Base-by-base conservation (phyloP, 202 grass and related monocot species). In the Musa balbisiana region DNA sequence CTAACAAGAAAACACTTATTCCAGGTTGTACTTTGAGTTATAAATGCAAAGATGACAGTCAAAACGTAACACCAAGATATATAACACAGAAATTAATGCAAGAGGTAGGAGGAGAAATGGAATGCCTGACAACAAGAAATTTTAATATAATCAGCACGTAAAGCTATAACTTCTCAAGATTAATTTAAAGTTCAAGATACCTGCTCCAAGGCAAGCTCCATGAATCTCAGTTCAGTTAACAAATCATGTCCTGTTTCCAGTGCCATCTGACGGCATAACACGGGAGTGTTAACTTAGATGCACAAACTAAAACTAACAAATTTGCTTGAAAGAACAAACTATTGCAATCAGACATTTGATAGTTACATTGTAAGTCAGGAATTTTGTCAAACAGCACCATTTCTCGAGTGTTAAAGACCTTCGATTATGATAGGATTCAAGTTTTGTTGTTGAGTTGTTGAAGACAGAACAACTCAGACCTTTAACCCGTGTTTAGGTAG, bases 201-300 rank as follows among this genome's bases (percentile, higher is more conserved):
- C 93, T 96, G 85, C 59, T 92, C 80, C 24, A 96, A 81, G 10
- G 87, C 93, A 13, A 84, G 87, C 72, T 85, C 85, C 93, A 90
- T 96, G 64, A 96, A 92, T 62, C 27, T 73, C 21, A 69, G 55
- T 78, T 73, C 73, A 21, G 66, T 9, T 64, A 21, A 51, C 59
- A n/a, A 49, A 78, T 54, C 73, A 20, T 19, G 20, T 67, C 62
- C 50, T 53, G 12, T 25, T n/a, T 27, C 62, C 21, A 17, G 21
- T 6, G 51, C 64, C 89, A 88, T 88, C 83, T 78, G 12, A 52
- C 19, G 24, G 16, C 26, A 67, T 29, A 67, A 67, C 12, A 11
- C 15, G 25, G 64, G 12, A 43, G 24, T 67, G 13, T 64, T 8
- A 64, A 64, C 21, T 64, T 43, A 43, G 33, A 43, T 5, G 33